A percentile compares a stretch with the other conserved stretches of the same genome.
Conservation (phyloP, 2,329 filamentous ascomycete genomes). For the Cytospora piceicola region DNA sequence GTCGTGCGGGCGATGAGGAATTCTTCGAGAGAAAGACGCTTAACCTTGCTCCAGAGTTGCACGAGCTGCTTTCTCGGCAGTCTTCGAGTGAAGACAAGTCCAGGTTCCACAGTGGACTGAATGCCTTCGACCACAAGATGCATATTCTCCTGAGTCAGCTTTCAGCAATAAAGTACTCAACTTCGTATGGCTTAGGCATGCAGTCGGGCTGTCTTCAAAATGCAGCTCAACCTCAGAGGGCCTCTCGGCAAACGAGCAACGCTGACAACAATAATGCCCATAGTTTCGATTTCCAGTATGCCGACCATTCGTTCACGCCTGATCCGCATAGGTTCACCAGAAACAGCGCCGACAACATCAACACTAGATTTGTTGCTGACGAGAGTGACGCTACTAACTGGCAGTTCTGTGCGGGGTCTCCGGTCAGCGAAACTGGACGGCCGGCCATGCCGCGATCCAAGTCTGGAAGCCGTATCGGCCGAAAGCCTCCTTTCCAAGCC, state of each 20-base stretch:
- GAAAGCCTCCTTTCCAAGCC: slow-evolving; percentile 45
- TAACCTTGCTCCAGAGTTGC: slow-evolving; percentile 15
- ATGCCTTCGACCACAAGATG: slow-evolving; percentile 34
- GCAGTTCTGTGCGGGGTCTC: slow-evolving; percentile 56
- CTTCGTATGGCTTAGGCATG: background rate
- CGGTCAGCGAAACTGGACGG: slow-evolving; percentile 35
- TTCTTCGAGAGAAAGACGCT: slow-evolving; percentile 13
- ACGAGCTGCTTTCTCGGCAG: slow-evolving; percentile 9
- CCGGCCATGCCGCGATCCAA: slow-evolving; percentile 43
- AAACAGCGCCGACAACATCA: slow-evolving; percentile 63
- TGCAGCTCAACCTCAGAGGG: slow-evolving; percentile 26
- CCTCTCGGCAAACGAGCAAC: slow-evolving; percentile 40
- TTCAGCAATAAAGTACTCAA: slow-evolving; percentile 20
- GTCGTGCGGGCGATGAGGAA: slow-evolving; percentile 22
- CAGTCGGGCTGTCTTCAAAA: slow-evolving; percentile 25
- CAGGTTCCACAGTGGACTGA: slow-evolving; percentile 28
- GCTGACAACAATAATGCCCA: slow-evolving; percentile 34
- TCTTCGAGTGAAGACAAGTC: slow-evolving; percentile 38
- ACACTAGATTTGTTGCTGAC: slow-evolving; percentile 61
- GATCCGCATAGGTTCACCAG: slow-evolving; percentile 49
- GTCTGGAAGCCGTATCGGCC: slow-evolving; percentile 46
- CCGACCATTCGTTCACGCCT: slow-evolving; percentile 48
- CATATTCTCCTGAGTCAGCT: slow-evolving; percentile 31
- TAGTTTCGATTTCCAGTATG: slow-evolving; percentile 57
- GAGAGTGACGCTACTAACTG: slow-evolving; percentile 47